A percentile compares a stretch with the other conserved stretches of the same genome.
Conservation (phyloP, 345 rosid species). For the Capsella bursapastoris region DNA sequence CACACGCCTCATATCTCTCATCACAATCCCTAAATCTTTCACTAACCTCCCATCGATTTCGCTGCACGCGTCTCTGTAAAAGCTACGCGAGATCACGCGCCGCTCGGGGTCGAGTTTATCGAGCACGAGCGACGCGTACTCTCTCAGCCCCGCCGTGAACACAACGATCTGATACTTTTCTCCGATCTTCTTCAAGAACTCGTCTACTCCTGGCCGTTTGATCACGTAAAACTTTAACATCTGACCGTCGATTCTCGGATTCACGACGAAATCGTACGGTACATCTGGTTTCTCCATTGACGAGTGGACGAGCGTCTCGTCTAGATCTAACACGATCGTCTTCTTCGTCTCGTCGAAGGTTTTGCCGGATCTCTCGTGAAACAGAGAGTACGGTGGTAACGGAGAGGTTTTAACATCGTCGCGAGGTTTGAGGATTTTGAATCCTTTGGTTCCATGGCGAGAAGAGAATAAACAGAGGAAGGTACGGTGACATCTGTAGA, state of each 20-base stretch:
- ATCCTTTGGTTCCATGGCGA: constrained; percentile 58
- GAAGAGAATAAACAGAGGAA: constrained; percentile 72
- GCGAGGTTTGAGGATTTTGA: constrained; percentile 51
- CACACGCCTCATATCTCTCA: constrained; percentile 62
- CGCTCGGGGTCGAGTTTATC: constrained; percentile 60
- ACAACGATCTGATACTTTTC: constrained; percentile 73
- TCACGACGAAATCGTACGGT: constrained; percentile 65
- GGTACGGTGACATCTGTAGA: constrained; percentile 65
- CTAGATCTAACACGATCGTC: constrained; percentile 89
- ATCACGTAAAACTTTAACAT: constrained; percentile 66
- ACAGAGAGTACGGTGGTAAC: background rate
- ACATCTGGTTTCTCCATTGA: constrained; percentile 68
- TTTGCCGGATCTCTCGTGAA: constrained; percentile 42
- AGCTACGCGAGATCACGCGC: constrained; percentile 65
- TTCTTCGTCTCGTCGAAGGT: constrained; percentile 47
- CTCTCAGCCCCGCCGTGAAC: constrained; percentile 87
- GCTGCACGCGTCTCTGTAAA: constrained; percentile 73
- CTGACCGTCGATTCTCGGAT: constrained; percentile 70
- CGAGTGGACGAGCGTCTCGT: constrained; percentile 89
- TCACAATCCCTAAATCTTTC: constrained; percentile 73
- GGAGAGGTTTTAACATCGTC: background rate
- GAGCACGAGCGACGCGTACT: constrained; percentile 78
- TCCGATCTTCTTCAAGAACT: constrained; percentile 58
- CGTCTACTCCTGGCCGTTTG: constrained; percentile 90
- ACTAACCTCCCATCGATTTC: constrained; percentile 71